phyloP scores from a whole-genome alignment of 2,329 filamentous ascomycete species.

The Diaporthe vaccinii region DNA sequence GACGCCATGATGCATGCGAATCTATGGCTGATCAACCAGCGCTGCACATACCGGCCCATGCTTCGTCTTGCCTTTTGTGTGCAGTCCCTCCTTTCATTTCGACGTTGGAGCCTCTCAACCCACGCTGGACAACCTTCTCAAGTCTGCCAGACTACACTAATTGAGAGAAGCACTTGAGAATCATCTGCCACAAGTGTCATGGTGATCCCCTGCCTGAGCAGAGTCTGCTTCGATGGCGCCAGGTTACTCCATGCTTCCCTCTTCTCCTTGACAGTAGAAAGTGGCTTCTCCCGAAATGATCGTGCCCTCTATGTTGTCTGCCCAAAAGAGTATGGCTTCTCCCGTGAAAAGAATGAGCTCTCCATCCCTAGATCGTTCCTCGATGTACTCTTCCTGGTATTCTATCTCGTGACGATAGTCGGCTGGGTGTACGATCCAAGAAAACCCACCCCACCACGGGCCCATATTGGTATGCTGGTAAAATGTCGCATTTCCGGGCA shows the following conservation, averaged over 20 bases:
- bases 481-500: background rate
- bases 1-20: background rate
- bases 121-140: no score
- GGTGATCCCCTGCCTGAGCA: background rate
- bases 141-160: no score
- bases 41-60: background rate
- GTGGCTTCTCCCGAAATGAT: constrained; percentile 6
- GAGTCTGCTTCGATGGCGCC: no score
- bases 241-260: background rate
- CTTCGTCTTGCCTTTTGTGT: background rate
- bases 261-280: background rate
- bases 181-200: background rate
- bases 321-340: background rate
- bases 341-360: background rate
- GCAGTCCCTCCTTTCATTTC: no score
- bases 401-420: no score
- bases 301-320: fast-evolving
- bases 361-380: background rate
- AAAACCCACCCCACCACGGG: no score
- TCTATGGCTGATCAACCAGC: background rate
- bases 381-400: no score
- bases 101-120: no score
- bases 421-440: no score
- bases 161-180: background rate
- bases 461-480: background rate